These are phyloP conservation scores for Escovopsis weberi DNA, from an alignment of 2,329 filamentous ascomycete species.

Conservation along the genomic window DNA sequence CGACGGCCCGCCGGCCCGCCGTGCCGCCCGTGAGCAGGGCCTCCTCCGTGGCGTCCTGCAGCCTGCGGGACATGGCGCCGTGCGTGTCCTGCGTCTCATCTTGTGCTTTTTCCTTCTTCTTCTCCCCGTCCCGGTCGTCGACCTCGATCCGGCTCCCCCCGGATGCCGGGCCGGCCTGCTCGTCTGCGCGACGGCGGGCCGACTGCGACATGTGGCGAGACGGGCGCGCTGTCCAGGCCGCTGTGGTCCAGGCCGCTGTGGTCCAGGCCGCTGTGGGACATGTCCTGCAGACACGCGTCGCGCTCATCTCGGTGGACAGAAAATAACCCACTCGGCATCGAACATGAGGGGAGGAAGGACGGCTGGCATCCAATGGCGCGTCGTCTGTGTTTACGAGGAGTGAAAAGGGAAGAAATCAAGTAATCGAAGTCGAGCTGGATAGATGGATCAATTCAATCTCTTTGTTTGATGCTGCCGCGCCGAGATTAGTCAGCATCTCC, in stretches of 20 bases:
- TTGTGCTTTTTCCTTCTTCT: neutral
- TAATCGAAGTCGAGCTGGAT: no score
- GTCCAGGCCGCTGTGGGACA: neutral
- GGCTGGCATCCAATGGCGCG: no score
- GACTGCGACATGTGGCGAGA: neutral
- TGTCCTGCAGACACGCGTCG: neutral
- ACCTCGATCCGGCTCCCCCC: neutral
- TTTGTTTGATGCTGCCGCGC: no score
- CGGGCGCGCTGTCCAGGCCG: neutral
- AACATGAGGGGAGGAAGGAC: no score
- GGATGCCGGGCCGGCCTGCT: neutral
- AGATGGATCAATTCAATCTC: no score
- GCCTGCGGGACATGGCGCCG: constrained; percentile 38
- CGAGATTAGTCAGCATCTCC: no score
- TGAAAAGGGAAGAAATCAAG: no score
- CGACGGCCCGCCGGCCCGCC: constrained; percentile 42
- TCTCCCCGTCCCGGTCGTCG: neutral
- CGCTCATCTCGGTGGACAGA: no score
- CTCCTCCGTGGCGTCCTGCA: constrained; percentile 50
- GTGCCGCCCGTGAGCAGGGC: constrained; percentile 43
- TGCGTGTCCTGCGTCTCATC: neutral
- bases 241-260: no score
- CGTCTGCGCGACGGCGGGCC: neutral
- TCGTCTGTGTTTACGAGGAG: no score
- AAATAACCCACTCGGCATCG: no score